Evolutionary conservation across 192 early-diverging fungal species (phyloP).

Genomic region (Hyaloraphidium curvatum): DNA sequence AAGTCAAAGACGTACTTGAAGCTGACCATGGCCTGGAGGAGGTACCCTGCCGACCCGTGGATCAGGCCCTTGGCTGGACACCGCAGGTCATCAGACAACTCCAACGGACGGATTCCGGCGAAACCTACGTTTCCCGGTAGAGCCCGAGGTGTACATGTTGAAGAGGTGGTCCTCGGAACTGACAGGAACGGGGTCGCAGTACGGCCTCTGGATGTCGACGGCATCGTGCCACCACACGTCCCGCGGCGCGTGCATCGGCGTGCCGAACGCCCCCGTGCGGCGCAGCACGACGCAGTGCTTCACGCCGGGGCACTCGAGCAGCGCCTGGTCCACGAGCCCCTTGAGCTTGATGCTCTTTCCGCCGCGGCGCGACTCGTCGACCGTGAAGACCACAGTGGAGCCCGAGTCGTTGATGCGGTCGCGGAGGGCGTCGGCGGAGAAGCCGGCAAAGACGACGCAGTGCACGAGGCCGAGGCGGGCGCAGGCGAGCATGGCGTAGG

Average conservation of each 20-base stretch:
- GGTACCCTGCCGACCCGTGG: slow-evolving; percentile 84
- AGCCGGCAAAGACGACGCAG: slow-evolving; percentile 92
- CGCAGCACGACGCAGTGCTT: slow-evolving; percentile 73
- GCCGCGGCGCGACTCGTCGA: slow-evolving; percentile 81
- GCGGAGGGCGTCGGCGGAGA: slow-evolving; percentile 76
- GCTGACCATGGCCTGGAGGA: slow-evolving; percentile 66
- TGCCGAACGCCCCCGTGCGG: slow-evolving; percentile 54
- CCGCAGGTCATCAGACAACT: no score
- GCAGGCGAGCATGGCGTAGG: slow-evolving; percentile 82
- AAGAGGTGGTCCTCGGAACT: slow-evolving; percentile 62
- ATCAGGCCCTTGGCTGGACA: slow-evolving; percentile 89
- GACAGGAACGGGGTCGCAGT: slow-evolving; percentile 67
- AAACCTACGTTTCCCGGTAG: neutral
- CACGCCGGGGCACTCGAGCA: slow-evolving; percentile 55
- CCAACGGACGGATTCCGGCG: no score
- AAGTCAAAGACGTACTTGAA: slow-evolving; percentile 90
- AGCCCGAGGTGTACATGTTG: neutral
- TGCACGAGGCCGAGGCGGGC: slow-evolving; percentile 84
- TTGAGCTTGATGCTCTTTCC: slow-evolving; percentile 76
- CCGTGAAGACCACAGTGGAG: slow-evolving; percentile 62
- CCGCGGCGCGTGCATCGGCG: slow-evolving; percentile 48
- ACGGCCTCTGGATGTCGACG: slow-evolving; percentile 9
- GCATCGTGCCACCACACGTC: slow-evolving; percentile 92
- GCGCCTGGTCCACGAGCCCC: slow-evolving; percentile 80
- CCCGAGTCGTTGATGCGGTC: slow-evolving; percentile 74